phyloP scores from a whole-genome alignment of 768 basidiomycete genomes.

The Lyophyllum atratum region DNA sequence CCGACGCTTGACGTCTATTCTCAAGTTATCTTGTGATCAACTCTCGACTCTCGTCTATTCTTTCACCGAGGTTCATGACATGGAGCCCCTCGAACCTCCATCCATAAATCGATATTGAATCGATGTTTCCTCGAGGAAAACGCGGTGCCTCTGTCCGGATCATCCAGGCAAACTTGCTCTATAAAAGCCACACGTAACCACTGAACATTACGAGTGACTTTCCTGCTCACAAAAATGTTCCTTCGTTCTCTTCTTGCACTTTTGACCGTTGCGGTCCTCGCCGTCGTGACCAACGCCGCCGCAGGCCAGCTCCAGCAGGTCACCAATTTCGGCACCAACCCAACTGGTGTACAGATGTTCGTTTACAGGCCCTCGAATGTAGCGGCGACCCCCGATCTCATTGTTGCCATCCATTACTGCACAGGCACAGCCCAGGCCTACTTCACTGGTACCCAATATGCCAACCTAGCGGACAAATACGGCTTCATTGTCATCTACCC shows the following conservation, averaged over 20 bases:
- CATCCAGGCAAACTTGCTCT: not conserved
- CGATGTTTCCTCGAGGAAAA: slow-evolving; percentile 15
- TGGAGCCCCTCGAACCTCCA: not conserved
- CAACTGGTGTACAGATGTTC: slow-evolving; percentile 52
- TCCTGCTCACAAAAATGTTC: slow-evolving; percentile 8
- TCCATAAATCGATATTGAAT: slow-evolving; percentile 7
- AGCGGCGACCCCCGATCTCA: slow-evolving; percentile 41
- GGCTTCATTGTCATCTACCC: slow-evolving; percentile 56
- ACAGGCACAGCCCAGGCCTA: slow-evolving; percentile 51
- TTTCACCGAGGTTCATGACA: slow-evolving; percentile 9
- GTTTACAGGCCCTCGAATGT: slow-evolving; percentile 43
- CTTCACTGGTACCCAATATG: slow-evolving; percentile 50
- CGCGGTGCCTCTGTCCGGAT: not conserved
- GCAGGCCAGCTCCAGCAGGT: slow-evolving; percentile 38
- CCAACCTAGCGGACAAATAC: slow-evolving; percentile 47
- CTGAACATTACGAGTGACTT: not conserved
- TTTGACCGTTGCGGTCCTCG: slow-evolving; percentile 19
- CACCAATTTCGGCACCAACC: slow-evolving; percentile 52
- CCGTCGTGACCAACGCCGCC: slow-evolving; percentile 26
- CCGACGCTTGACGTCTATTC: not conserved
- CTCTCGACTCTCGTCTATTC: slow-evolving; percentile 1
- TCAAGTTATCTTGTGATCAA: not conserved
- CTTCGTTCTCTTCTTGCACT: slow-evolving; percentile 10
- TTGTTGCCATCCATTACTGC: slow-evolving; percentile 58
- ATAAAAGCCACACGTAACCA: not conserved